Base-by-base conservation (phyloP, 2,329 filamentous ascomycete species). In the Leptosphaerulina australis region DNA sequence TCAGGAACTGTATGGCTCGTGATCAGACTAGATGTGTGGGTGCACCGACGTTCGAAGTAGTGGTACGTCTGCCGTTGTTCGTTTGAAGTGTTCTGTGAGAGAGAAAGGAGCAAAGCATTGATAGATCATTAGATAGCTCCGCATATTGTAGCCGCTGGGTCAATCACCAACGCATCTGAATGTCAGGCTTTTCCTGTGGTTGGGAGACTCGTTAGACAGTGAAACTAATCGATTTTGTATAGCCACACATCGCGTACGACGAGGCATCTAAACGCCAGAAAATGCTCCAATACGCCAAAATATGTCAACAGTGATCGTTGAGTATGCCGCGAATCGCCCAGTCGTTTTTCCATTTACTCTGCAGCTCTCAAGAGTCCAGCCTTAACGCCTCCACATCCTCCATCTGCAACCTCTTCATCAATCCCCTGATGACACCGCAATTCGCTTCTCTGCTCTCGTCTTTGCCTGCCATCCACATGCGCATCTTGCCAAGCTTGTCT, bases 361-460 rank as follows among this genome's bases (percentile, higher is more conserved):
- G 7, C 28, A 9, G 4, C 10, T 2, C 39, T 44, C 22, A 50
- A 28, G 36, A 50, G 2, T 56, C 46, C 17, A 59, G 34, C 41
- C 48, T 54, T 20, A 63, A 18, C 34, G 63, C 55, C 34, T 63
- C 55, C 0, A 60, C 62, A 0, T 49, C 55, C 12, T 58, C 56
- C 55, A 66, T 63, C 39, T 69, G 66, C 55, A 66, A 36, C 50
- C 66, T 58, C 38, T 55, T 59, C 51, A 66, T 59, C 58, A 69
- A 29, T 2, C 56, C 53, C 43, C 53, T 41, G 0, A 68, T 49
- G 33, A 56, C 44, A 18, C 44, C 47, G 48, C 66, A 69, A 7
- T 50, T 56, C 6, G 33, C 29, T 11, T 66, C 60, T 33, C 66
- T 59, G 12, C 50, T 48, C 6, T 54, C 39, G 38, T 69, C 66